Evolutionary conservation across 805 yeast genomes (phyloP).

Genomic region (Monosporozyma yasuniensis): DNA sequence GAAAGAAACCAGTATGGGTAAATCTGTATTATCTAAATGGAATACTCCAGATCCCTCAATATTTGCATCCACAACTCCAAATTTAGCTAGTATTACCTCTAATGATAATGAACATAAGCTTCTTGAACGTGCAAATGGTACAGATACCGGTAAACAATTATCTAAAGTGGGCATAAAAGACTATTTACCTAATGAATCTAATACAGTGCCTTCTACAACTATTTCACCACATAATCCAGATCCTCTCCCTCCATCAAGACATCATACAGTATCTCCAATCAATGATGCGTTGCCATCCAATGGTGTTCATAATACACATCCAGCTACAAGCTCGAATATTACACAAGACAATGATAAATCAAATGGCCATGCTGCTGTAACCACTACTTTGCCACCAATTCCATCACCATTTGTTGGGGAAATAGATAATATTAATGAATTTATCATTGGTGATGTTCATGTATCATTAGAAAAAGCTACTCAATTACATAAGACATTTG

Average conservation of each 20-base stretch:
- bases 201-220: neutral
- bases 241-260: neutral
- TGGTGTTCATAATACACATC: neutral
- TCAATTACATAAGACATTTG: slow-evolving; percentile 62
- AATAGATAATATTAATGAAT: slow-evolving; percentile 42
- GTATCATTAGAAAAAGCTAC: slow-evolving; percentile 60
- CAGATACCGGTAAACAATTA: neutral
- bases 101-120: slow-evolving; percentile 12
- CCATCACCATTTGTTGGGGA: slow-evolving; percentile 21
- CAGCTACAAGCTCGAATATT: neutral
- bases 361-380: slow-evolving; percentile 3
- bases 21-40: slow-evolving; percentile 2
- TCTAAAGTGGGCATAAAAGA: slow-evolving; percentile 34
- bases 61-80: neutral
- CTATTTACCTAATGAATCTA: slow-evolving; percentile 36
- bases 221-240: slow-evolving; percentile 1
- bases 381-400: slow-evolving; percentile 23
- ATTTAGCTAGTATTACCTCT: slow-evolving; percentile 22
- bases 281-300: slow-evolving; percentile 19
- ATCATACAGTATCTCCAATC: slow-evolving; percentile 2
- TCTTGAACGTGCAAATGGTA: neutral
- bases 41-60: neutral
- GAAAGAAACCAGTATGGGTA: slow-evolving; percentile 2
- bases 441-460: slow-evolving; percentile 66
- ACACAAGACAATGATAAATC: neutral